Conservation (phyloP, 2,329 filamentous ascomycete species). For the Colletotrichum lindemuthianum region DNA sequence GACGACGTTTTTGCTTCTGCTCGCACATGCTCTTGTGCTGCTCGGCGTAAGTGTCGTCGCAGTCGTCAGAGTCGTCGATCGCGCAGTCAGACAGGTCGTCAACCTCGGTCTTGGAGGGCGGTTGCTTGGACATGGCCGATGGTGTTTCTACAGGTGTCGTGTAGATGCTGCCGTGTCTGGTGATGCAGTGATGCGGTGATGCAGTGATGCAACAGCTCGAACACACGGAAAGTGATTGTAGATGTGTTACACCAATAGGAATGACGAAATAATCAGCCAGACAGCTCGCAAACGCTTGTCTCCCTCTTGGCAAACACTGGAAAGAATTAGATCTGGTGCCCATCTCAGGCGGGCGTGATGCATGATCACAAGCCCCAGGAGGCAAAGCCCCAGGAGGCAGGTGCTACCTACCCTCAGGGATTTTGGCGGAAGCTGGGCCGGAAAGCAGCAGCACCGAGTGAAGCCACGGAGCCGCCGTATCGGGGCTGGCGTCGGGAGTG, state of each 20-base stretch:
- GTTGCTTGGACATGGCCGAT: constrained; percentile 25
- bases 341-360: no score
- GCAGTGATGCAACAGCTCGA: no score
- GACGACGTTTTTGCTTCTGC: constrained; percentile 49
- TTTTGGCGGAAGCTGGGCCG: no score
- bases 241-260: no score
- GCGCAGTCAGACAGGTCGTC: constrained; percentile 40
- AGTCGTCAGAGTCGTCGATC: constrained; percentile 52
- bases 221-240: no score
- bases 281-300: no score
- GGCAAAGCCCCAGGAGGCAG: constrained; percentile 1
- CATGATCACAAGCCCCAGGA: no score
- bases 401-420: background rate
- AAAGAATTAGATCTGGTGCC: no score
- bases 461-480: background rate
- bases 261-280: no score
- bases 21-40: constrained; percentile 53
- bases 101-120: constrained; percentile 1
- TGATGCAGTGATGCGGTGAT: background rate
- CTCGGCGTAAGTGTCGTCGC: constrained; percentile 49
- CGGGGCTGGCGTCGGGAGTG: constrained; percentile 25
- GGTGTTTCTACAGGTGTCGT: background rate
- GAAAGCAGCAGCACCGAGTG: no score
- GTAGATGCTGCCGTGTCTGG: background rate
- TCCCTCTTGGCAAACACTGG: no score